Evolutionary conservation across 1,284 basidiomycete species (phyloP).

Genomic region (Xerocomus minutiporus): DNA sequence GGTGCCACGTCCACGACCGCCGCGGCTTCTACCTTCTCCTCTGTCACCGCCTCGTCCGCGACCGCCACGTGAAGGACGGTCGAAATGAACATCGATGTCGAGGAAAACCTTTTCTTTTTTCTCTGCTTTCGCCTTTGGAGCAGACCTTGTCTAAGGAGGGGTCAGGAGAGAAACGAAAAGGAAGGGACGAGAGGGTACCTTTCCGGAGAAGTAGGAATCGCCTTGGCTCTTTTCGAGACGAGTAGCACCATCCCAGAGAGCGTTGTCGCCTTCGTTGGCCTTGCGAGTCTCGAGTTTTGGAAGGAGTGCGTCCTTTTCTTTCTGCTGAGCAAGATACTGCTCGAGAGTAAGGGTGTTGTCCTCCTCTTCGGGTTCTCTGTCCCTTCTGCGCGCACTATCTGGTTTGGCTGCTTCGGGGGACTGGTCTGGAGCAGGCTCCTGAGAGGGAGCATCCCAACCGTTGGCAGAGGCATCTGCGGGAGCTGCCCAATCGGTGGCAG

Average conservation of each 20-base stretch:
- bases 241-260: slow-evolving; percentile 61
- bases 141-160: slow-evolving; percentile 46
- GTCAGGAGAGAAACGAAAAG: slow-evolving; percentile 8
- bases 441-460: slow-evolving; percentile 39
- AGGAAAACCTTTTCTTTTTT: slow-evolving; percentile 77
- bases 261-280: slow-evolving; percentile 64
- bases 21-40: slow-evolving; percentile 39
- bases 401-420: slow-evolving; percentile 39
- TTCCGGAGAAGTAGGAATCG: slow-evolving; percentile 70
- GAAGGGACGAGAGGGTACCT: slow-evolving; percentile 42
- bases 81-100: slow-evolving; percentile 75
- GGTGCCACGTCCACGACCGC: slow-evolving; percentile 42
- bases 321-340: slow-evolving; percentile 76
- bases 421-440: slow-evolving; percentile 33
- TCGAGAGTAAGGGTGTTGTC: slow-evolving; percentile 89
- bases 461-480: slow-evolving; percentile 28
- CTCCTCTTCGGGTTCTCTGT: slow-evolving; percentile 74
- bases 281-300: slow-evolving; percentile 72
- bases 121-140: slow-evolving; percentile 61
- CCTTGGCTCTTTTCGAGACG: slow-evolving; percentile 58
- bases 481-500: slow-evolving; percentile 39
- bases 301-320: slow-evolving; percentile 51
- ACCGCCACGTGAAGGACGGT: slow-evolving; percentile 62
- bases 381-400: slow-evolving; percentile 41
- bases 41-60: slow-evolving; percentile 40